These are phyloP conservation scores for Tillandsia fasciculata DNA, from an alignment of 176 grass and related monocot genomes.

Conservation along the genomic window DNA sequence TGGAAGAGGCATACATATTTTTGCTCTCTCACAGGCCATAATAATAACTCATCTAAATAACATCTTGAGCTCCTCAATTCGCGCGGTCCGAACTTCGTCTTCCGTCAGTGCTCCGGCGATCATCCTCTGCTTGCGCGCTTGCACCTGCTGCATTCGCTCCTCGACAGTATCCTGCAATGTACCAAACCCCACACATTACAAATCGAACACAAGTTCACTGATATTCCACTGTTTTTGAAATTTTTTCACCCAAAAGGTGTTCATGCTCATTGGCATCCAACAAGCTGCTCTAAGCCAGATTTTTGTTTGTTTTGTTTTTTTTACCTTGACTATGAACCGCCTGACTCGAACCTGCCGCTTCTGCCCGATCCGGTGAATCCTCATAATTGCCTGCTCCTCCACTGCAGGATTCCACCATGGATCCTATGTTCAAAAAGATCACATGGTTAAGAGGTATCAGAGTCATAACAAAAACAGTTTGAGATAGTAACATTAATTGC, in stretches of 20 bases:
- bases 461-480: background rate
- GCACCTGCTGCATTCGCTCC: conserved; percentile 86
- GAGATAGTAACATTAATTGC: background rate
- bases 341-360: conserved; percentile 58
- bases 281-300: too few species aligned
- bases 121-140: conserved; percentile 78
- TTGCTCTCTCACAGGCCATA: too few species aligned
- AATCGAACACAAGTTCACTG: too few species aligned
- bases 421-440: conserved; percentile 36
- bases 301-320: too few species aligned
- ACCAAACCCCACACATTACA: too few species aligned
- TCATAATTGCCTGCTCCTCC: conserved; percentile 96
- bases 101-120: conserved; percentile 68
- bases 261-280: too few species aligned
- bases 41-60: conserved; percentile 44
- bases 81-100: conserved; percentile 59
- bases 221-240: too few species aligned
- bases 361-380: conserved; percentile 85
- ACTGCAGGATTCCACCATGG: conserved; percentile 99
- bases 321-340: conserved; percentile 91
- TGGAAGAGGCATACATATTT: too few species aligned
- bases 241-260: too few species aligned
- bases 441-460: conserved; percentile 1
- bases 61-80: conserved; percentile 89
- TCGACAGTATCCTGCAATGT: conserved; percentile 64